phyloP scores from a whole-genome alignment of 2,329 filamentous ascomycete species.

The Phialophora tarda region DNA sequence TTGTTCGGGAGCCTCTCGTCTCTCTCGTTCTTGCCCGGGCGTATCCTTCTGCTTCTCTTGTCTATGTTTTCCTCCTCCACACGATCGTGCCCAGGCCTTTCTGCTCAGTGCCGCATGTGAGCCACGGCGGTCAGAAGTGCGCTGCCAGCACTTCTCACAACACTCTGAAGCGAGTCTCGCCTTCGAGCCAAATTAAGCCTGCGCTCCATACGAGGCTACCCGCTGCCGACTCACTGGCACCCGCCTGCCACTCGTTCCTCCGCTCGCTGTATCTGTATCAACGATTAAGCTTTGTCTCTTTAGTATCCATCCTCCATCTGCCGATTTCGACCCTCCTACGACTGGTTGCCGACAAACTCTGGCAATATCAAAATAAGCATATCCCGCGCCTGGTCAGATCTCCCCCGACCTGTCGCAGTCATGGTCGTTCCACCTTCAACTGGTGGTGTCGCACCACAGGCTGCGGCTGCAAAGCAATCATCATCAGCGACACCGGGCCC shows the following conservation, averaged over 20 bases:
- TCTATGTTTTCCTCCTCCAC: slow-evolving; percentile 37
- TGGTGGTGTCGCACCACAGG: slow-evolving; percentile 42
- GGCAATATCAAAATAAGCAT: slow-evolving; percentile 10
- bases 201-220: slow-evolving; percentile 32
- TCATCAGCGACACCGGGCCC: slow-evolving; percentile 30
- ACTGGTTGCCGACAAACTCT: neutral
- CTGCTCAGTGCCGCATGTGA: slow-evolving; percentile 31
- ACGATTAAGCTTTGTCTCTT: neutral
- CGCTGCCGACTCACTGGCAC: slow-evolving; percentile 18
- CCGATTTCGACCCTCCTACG: slow-evolving; percentile 9
- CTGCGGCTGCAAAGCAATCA: slow-evolving; percentile 30
- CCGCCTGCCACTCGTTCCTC: slow-evolving; percentile 27
- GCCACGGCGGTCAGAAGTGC: slow-evolving; percentile 25
- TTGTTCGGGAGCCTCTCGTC: slow-evolving; percentile 12
- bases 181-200: slow-evolving; percentile 15
- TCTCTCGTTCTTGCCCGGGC: slow-evolving; percentile 32
- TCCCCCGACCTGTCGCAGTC: slow-evolving; percentile 39
- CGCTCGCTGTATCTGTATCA: slow-evolving; percentile 27
- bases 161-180: neutral
- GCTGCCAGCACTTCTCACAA: slow-evolving; percentile 31
- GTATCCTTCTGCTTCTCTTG: slow-evolving; percentile 28
- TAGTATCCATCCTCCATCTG: slow-evolving; percentile 6
- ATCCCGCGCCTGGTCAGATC: slow-evolving; percentile 9
- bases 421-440: slow-evolving; percentile 55
- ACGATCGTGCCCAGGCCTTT: slow-evolving; percentile 19